Base-by-base conservation (phyloP, 441 rosid species). In the Jatropha podagrica region DNA sequence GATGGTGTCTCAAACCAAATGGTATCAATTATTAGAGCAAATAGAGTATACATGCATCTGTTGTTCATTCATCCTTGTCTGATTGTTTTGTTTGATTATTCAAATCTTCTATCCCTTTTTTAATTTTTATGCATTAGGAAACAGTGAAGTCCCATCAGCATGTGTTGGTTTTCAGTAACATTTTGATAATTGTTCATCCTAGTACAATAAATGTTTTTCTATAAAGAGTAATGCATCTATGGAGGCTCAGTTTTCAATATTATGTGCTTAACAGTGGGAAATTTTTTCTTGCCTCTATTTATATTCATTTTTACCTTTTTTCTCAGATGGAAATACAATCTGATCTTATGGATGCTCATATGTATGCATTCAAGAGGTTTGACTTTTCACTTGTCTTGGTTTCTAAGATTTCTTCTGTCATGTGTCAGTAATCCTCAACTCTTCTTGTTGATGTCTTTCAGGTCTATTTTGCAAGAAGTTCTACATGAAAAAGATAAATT, bases 351-450 rank as follows among this genome's bases (percentile, higher is more conserved):
- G 99, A 95, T 86, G 90, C 92, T 75, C 98, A 95, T 87, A 79
- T 95, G 89, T 95, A 95, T 75, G 98, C 99, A 40, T 93, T 95
- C 88, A 95, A 92, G 85, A 91, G 97, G 99, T 95, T 81, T 71
- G 87, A 74, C 32, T 38, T 58, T 69, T 46, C 37, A 71, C 11
- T 37, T 60, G 63, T 72, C 48, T 27, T 65, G 70, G 38, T 3
- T 40, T 23, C 37, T 18, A 32, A 52, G 13, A 52, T 63, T 74
- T 40, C 55, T 72, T 74, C 48, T 20, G 23, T 68, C 7, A 23
- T 26, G 15, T 66, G n/a, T 83, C 52, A 40, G 61, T 26, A 58
- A 46, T 59, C 74, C 65, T 76, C 76, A 52, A 32, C 69, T 61
- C 62, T 65, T 42, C 46, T 3, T 17, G n/a, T 65, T 23, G 73